Percentiles rank a stretch among this genome's conserved stretches.
Conservation (phyloP, 495 filamentous ascomycete genomes). For the Talaromyces trachyspermus region DNA sequence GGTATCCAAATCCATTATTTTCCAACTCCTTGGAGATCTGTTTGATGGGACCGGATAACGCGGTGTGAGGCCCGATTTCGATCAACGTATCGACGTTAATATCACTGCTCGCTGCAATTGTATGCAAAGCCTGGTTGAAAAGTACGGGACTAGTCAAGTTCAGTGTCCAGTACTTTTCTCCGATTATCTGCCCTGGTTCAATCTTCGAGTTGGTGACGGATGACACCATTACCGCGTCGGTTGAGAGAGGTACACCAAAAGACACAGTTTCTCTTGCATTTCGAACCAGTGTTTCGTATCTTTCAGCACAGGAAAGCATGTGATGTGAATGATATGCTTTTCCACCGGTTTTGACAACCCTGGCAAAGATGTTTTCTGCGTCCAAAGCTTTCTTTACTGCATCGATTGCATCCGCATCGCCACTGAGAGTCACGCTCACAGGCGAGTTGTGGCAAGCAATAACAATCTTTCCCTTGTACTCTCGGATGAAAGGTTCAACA, state of each 20-base stretch:
- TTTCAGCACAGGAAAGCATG: slow-evolving; percentile 27
- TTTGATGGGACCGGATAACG: slow-evolving; percentile 20
- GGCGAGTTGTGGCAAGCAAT: slow-evolving; percentile 25
- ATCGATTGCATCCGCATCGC: slow-evolving; percentile 14
- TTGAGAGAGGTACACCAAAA: not conserved
- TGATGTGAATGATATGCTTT: slow-evolving; percentile 51
- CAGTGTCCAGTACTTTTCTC: slow-evolving; percentile 20
- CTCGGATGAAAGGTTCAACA: not conserved
- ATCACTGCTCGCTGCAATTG: slow-evolving; percentile 1
- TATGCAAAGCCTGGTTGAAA: slow-evolving; percentile 21
- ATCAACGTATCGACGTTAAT: slow-evolving; percentile 14
- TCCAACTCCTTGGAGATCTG: slow-evolving; percentile 15
- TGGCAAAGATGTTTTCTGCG: slow-evolving; percentile 31
- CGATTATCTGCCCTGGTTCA: not conserved
- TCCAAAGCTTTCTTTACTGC: slow-evolving; percentile 7
- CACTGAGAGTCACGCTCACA: slow-evolving; percentile 19
- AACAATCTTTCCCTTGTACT: not conserved
- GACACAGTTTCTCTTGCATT: not conserved
- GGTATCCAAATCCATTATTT: slow-evolving; percentile 9
- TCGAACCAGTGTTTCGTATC: not conserved
- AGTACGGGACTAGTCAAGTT: slow-evolving; percentile 25
- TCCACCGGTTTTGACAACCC: slow-evolving; percentile 42
- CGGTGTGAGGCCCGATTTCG: slow-evolving; percentile 26
- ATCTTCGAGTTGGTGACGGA: not conserved
- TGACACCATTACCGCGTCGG: not conserved